Percentiles rank a stretch among this genome's conserved stretches.
Evolutionary conservation across 371 early-diverging fungal genomes (phyloP).

Genomic region (Mucor plumbeus): DNA sequence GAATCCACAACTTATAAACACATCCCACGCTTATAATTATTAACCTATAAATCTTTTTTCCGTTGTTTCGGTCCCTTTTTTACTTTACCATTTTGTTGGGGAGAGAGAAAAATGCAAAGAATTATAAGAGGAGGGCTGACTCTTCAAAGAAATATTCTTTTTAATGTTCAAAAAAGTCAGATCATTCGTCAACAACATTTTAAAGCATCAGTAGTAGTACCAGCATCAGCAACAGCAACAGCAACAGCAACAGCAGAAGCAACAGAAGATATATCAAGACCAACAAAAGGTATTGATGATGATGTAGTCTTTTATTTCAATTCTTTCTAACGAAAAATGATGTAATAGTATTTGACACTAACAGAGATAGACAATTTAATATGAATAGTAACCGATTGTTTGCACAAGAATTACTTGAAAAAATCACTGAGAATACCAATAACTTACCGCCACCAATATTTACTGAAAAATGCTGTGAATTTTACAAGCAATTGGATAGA

Average conservation of each 20-base stretch:
- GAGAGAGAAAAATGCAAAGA: not conserved
- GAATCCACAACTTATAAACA: not conserved
- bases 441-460: constrained; percentile 56
- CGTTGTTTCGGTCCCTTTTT: not conserved
- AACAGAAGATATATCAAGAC: not conserved
- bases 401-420: constrained; percentile 19
- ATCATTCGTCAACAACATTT: not conserved
- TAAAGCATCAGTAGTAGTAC: not conserved
- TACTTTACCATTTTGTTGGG: not conserved
- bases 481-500: constrained; percentile 61
- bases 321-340: not conserved
- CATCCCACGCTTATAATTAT: not conserved
- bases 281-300: not conserved
- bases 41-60: not conserved
- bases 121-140: not conserved
- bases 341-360: not conserved
- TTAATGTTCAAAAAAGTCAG: not conserved
- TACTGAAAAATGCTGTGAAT: constrained; percentile 66
- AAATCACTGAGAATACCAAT: constrained; percentile 16
- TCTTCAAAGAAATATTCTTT: not conserved
- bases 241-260: not conserved
- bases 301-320: no score
- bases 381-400: not conserved
- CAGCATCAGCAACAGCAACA: not conserved
- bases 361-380: not conserved